These are phyloP conservation scores for Camellia japonica DNA, from an alignment of 148 eudicot species.

Conservation along the genomic window DNA sequence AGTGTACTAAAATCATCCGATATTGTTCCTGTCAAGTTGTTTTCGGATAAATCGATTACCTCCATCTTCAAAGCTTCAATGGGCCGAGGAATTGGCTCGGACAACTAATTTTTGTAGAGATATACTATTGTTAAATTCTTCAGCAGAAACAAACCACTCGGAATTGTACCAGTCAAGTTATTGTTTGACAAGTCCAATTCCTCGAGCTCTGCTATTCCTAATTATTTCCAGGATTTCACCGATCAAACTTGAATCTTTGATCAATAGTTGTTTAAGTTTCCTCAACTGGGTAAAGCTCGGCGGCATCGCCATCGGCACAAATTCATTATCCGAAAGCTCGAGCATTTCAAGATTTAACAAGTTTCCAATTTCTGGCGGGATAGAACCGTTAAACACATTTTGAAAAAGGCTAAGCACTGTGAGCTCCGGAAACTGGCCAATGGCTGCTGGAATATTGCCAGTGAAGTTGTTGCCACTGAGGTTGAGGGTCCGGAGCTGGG, in stretches of 20 bases:
- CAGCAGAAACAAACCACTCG: conserved; percentile 24
- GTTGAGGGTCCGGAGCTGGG: conserved; percentile 11
- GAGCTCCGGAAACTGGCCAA: conserved; percentile 24
- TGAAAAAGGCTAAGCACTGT: background rate
- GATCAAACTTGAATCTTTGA: conserved; percentile 22
- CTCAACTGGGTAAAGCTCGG: conserved; percentile 21
- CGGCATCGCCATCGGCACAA: conserved; percentile 22
- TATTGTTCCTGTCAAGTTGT: conserved; percentile 29
- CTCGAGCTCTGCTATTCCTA: conserved; percentile 23
- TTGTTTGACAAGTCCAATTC: conserved; percentile 25
- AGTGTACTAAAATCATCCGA: conserved; percentile 32
- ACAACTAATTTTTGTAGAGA: conserved; percentile 28
- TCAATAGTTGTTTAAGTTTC: conserved; percentile 25
- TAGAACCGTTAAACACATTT: conserved; percentile 26
- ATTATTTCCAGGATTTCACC: conserved; percentile 29
- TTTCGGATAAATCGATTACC: conserved; percentile 28
- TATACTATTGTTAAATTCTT: conserved; percentile 23
- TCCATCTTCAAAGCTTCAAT: conserved; percentile 27
- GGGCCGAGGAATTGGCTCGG: conserved; percentile 26
- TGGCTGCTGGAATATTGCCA: conserved; percentile 31
- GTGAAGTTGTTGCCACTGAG: conserved; percentile 32
- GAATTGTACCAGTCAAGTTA: conserved; percentile 26
- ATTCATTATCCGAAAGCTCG: conserved; percentile 10
- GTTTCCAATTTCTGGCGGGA: conserved; percentile 35
- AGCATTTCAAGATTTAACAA: conserved; percentile 28